phyloP scores from a whole-genome alignment of 176 grass and related monocot species.

The Aegilops tauschii region DNA sequence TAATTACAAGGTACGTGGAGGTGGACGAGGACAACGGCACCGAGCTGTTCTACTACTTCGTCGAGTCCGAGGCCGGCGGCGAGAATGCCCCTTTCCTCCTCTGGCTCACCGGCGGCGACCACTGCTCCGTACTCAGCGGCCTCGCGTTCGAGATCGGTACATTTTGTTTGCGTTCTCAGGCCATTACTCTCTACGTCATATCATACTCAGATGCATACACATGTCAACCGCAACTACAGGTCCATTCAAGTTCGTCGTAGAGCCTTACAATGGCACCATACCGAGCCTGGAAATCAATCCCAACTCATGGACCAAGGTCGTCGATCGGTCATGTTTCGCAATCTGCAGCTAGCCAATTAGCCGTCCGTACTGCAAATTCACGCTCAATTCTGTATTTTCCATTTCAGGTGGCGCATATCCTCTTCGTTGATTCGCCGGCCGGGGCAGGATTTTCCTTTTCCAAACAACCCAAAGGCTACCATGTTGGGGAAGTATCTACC shows the following conservation, averaged over 20 bases:
- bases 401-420: slow-evolving; percentile 43
- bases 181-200: neutral
- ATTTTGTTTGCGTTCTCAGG: neutral
- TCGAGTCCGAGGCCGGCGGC: slow-evolving; percentile 34
- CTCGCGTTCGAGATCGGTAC: slow-evolving; percentile 63
- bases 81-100: slow-evolving; percentile 34
- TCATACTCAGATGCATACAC: neutral
- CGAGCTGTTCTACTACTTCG: slow-evolving; percentile 77
- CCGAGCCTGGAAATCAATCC: slow-evolving; percentile 45
- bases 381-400: too few species aligned
- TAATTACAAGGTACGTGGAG: slow-evolving; percentile 35
- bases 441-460: slow-evolving; percentile 77
- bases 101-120: slow-evolving; percentile 59
- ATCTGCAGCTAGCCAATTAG: too few species aligned
- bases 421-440: slow-evolving; percentile 67
- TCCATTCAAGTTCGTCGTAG: slow-evolving; percentile 36
- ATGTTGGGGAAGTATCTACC: slow-evolving; percentile 37
- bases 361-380: too few species aligned
- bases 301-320: slow-evolving; percentile 58
- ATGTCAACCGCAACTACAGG: neutral
- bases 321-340: too few species aligned
- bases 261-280: slow-evolving; percentile 39
- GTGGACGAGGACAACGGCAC: slow-evolving; percentile 49
- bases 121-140: slow-evolving; percentile 54
- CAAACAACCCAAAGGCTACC: slow-evolving; percentile 37